These are phyloP conservation scores for Clarireedia hainanense DNA, from an alignment of 2,329 filamentous ascomycete species.

Conservation along the genomic window DNA sequence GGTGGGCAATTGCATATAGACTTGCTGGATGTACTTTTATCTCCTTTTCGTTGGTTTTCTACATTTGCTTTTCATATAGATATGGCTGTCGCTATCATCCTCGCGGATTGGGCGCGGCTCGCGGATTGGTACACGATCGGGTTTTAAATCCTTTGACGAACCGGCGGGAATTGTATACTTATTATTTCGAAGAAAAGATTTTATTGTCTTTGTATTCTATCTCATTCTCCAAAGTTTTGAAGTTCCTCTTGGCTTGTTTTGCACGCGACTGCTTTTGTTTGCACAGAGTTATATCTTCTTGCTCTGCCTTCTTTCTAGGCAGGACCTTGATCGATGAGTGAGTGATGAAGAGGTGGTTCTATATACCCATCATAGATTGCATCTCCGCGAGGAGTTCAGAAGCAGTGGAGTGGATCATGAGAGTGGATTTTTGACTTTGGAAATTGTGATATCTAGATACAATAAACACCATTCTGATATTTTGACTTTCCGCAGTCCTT, in stretches of 20 bases:
- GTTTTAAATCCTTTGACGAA: conserved; percentile 8
- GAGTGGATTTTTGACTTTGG: neutral
- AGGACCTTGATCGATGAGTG: conserved; percentile 2
- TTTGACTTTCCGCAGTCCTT: neutral
- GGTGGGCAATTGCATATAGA: conserved; percentile 8
- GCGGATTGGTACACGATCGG: conserved; percentile 8
- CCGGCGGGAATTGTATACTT: conserved; percentile 10
- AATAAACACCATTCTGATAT: neutral
- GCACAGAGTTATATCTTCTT: neutral
- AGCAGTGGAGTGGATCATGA: neutral
- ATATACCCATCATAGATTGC: conserved; percentile 6
- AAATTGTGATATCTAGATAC: neutral
- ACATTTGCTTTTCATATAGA: conserved; percentile 7
- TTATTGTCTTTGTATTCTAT: conserved; percentile 9
- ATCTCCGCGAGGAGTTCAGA: conserved; percentile 1
- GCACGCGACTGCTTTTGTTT: conserved; percentile 7
- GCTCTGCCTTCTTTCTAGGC: neutral
- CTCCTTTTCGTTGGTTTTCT: conserved; percentile 2
- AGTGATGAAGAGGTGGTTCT: neutral
- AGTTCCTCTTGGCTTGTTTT: conserved; percentile 4
- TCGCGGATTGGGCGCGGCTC: conserved; percentile 9
- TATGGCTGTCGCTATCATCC: conserved; percentile 7
- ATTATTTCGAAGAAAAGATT: conserved; percentile 5
- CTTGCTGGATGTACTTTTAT: conserved; percentile 8
- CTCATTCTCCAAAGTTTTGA: conserved; percentile 4